A percentile compares a stretch with the other conserved stretches of the same genome.
These are phyloP conservation scores for Beta vulgaris DNA, from an alignment of 148 eudicot genomes.

Conservation along the genomic window DNA sequence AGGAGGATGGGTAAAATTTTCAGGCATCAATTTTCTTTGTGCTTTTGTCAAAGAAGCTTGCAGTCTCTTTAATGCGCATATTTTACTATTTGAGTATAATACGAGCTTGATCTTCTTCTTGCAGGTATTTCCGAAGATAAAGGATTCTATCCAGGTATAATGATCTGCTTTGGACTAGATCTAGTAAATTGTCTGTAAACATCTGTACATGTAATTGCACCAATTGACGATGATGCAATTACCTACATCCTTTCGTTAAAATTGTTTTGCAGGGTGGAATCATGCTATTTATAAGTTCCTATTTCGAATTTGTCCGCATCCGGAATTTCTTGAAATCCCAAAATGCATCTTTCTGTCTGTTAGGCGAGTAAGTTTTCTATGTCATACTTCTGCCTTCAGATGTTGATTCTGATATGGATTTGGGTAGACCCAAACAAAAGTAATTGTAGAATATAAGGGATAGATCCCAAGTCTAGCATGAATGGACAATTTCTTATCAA, in stretches of 20 bases:
- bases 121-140: conserved; percentile 93
- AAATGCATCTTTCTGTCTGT: conserved; percentile 76
- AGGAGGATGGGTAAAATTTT: not conserved
- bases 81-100: not conserved
- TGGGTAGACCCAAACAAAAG: too few relatives aligned
- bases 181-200: not conserved
- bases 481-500: too few relatives aligned
- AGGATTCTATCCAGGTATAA: conserved; percentile 83
- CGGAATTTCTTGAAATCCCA: conserved; percentile 83
- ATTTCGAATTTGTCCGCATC: conserved; percentile 79
- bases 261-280: conserved; percentile 64
- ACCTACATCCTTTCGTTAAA: not conserved
- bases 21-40: not conserved
- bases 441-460: too few relatives aligned
- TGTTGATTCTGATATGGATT: too few relatives aligned
- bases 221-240: not conserved
- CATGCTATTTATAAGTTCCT: conserved; percentile 77
- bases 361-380: conserved; percentile 70
- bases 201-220: not conserved
- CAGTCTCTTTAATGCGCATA: not conserved
- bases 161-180: not conserved
- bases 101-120: conserved; percentile 24
- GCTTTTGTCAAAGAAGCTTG: not conserved
- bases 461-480: too few relatives aligned
- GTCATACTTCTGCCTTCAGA: not conserved